Evolutionary conservation across 2,329 filamentous ascomycete genomes (phyloP).

Genomic region (Calonectria leucothoes): DNA sequence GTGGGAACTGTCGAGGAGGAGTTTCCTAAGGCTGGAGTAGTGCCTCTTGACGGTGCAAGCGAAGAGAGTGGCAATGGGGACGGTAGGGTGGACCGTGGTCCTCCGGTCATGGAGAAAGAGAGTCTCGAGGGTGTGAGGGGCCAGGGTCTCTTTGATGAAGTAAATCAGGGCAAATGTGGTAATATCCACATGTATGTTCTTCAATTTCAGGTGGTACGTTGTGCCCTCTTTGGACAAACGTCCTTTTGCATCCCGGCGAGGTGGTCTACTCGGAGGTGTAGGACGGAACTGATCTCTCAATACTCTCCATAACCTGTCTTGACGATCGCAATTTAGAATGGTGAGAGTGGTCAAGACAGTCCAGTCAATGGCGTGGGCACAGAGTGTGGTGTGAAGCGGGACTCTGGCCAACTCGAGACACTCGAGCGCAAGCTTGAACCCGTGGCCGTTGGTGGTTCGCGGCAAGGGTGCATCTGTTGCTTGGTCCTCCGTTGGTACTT

Average conservation of each 20-base stretch:
- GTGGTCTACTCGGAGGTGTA: background rate
- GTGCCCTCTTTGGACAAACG: constrained; percentile 9
- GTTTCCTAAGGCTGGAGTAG: constrained; percentile 26
- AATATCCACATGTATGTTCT: constrained; percentile 27
- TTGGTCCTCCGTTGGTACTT: background rate
- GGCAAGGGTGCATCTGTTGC: background rate
- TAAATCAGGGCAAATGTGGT: constrained; percentile 22
- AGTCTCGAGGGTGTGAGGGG: constrained; percentile 24
- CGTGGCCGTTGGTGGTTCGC: background rate
- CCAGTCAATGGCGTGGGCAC: constrained; percentile 27
- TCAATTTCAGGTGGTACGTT: constrained; percentile 23
- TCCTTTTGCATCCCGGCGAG: constrained; percentile 8
- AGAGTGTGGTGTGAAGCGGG: constrained; percentile 21
- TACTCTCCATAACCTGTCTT: constrained; percentile 24
- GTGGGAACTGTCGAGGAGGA: constrained; percentile 27
- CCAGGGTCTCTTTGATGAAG: constrained; percentile 27
- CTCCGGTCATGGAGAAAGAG: constrained; percentile 28
- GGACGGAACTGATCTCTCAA: constrained; percentile 23
- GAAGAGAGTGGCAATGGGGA: constrained; percentile 23
- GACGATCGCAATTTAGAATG: constrained; percentile 22
- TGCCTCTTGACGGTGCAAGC: constrained; percentile 24
- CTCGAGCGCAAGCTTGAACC: constrained; percentile 22
- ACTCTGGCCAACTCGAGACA: constrained; percentile 25
- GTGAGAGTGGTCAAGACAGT: constrained; percentile 27
- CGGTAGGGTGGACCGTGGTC: constrained; percentile 10